phyloP scores from a whole-genome alignment of 495 filamentous ascomycete genomes.

The Hypoxylon cercidicola region DNA sequence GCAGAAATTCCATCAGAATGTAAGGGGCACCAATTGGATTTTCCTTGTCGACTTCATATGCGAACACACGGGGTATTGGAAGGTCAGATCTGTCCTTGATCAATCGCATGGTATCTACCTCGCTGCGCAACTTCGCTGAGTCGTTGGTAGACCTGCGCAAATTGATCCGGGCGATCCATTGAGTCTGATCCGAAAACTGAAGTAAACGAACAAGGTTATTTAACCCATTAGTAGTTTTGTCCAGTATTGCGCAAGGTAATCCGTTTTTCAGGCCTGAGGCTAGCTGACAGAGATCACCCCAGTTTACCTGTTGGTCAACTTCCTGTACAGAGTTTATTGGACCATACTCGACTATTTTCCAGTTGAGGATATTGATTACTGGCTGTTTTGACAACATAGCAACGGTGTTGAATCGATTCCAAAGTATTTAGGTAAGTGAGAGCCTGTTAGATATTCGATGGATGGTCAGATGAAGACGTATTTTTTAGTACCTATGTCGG shows the following conservation, averaged over 20 bases:
- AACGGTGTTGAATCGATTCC: background rate
- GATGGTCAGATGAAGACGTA: too few species aligned
- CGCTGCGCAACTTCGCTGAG: constrained; percentile 4
- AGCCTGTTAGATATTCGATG: too few species aligned
- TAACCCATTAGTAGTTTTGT: background rate
- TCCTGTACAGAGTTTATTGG: background rate
- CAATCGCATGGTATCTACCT: constrained; percentile 20
- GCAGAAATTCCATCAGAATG: constrained; percentile 39
- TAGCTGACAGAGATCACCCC: background rate
- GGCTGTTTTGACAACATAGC: background rate
- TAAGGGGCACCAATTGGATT: constrained; percentile 29
- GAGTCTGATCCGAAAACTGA: constrained; percentile 21
- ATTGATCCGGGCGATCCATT: constrained; percentile 26
- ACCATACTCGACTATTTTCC: background rate
- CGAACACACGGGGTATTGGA: constrained; percentile 34
- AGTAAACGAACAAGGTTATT: constrained; percentile 27
- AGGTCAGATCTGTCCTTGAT: constrained; percentile 11
- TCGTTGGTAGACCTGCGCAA: background rate
- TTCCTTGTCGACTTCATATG: constrained; percentile 14
- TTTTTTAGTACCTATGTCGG: too few species aligned
- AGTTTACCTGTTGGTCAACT: background rate
- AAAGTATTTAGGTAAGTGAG: too few species aligned
- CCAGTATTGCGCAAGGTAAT: background rate
- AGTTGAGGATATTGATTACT: background rate
- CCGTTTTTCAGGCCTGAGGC: background rate